These are phyloP conservation scores for Przewalskia tangutica DNA, from an alignment of 257 asterid species.

Conservation along the genomic window DNA sequence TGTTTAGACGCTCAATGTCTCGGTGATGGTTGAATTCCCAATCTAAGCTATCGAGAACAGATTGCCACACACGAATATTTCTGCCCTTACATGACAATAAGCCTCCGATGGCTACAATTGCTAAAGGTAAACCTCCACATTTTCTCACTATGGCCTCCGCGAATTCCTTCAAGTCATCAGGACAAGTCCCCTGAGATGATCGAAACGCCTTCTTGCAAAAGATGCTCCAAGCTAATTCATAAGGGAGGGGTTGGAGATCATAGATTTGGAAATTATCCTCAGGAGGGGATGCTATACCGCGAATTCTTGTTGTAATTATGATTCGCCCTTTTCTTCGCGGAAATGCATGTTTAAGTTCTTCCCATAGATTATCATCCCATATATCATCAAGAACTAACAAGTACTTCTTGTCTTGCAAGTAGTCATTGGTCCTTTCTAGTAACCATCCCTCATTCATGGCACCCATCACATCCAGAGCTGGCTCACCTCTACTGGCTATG, in stretches of 20 bases:
- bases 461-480: background rate
- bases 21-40: background rate
- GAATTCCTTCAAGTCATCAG: background rate
- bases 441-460: background rate
- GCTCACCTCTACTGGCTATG: background rate
- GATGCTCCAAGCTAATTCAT: background rate
- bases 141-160: background rate
- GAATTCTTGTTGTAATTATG: background rate
- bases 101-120: background rate
- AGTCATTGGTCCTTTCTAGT: background rate
- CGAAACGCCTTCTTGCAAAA: background rate
- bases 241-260: background rate
- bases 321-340: background rate
- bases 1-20: background rate
- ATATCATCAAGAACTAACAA: background rate
- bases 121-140: background rate
- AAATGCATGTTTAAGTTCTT: background rate
- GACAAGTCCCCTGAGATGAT: background rate
- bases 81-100: background rate
- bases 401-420: slow-evolving; percentile 1
- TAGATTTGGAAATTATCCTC: background rate
- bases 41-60: background rate
- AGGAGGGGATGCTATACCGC: background rate
- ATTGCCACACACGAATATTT: background rate
- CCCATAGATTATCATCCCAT: background rate